A percentile compares a stretch with the other conserved stretches of the same genome.
phyloP scores from a whole-genome alignment of 331 rosid species.

The Telfairia occidentalis region DNA sequence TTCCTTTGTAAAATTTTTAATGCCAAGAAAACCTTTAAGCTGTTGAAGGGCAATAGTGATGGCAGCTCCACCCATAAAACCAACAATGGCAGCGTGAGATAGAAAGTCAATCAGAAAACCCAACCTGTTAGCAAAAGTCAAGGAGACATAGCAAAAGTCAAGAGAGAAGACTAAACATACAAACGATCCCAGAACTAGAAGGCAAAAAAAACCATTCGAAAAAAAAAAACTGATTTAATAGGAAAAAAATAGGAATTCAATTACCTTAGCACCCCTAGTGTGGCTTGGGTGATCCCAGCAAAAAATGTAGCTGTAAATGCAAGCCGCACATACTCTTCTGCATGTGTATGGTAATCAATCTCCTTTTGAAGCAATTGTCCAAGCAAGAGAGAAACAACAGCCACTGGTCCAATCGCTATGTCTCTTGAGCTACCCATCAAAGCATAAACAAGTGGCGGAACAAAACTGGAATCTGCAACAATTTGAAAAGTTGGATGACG shows the following conservation, averaged over 20 bases:
- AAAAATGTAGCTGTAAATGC: conserved; percentile 95
- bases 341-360: conserved; percentile 33
- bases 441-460: conserved; percentile 88
- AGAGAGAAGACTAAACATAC: background rate
- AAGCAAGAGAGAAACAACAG: conserved; percentile 81
- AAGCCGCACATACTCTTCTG: conserved; percentile 51
- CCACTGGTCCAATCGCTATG: conserved; percentile 93
- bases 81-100: conserved; percentile 94
- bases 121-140: conserved; percentile 35
- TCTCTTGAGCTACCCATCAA: conserved; percentile 96
- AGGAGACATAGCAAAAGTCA: background rate
- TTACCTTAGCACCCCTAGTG: conserved; percentile 87
- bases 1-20: conserved; percentile 49
- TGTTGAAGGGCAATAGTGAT: conserved; percentile 95
- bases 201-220: background rate
- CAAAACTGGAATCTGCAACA: conserved; percentile 78
- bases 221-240: background rate
- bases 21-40: conserved; percentile 95
- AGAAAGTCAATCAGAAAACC: conserved; percentile 92
- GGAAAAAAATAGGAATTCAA: background rate
- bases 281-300: conserved; percentile 89
- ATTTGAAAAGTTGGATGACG: background rate
- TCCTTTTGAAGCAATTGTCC: conserved; percentile 66
- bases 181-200: background rate
- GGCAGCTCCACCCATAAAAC: conserved; percentile 99